A percentile compares a stretch with the other conserved stretches of the same genome.
Conservation (phyloP, 2,329 filamentous ascomycete genomes). For the Ophiostoma perfectum region DNA sequence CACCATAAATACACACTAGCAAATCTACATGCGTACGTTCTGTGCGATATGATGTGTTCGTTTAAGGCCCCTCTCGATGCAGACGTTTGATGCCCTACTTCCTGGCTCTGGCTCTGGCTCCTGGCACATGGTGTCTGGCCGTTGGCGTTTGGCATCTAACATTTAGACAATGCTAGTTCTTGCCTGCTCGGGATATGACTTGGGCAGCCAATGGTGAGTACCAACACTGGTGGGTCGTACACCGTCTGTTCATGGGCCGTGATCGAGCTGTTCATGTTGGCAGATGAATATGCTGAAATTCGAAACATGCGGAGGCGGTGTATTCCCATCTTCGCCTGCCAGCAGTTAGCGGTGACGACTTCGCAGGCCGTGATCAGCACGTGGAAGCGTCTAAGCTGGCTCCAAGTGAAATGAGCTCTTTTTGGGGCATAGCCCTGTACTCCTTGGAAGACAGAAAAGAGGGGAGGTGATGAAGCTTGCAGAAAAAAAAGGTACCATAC, state of each 20-base stretch:
- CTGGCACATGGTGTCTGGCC: background rate
- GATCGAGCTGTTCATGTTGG: background rate
- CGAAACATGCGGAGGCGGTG: conserved; percentile 3
- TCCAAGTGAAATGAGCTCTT: background rate
- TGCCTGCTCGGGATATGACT: background rate
- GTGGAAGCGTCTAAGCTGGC: background rate
- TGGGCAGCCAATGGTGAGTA: background rate
- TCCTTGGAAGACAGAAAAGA: background rate
- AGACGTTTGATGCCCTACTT: background rate
- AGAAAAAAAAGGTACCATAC: background rate
- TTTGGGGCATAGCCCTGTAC: background rate
- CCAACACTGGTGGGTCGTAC: conserved; percentile 6
- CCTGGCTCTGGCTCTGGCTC: background rate
- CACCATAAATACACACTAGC: background rate
- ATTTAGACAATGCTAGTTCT: background rate
- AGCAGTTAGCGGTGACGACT: background rate
- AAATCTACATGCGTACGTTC: background rate
- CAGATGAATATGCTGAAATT: background rate
- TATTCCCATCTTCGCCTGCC: background rate
- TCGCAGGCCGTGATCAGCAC: background rate
- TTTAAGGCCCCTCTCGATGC: background rate
- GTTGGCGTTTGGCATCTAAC: background rate
- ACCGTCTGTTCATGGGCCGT: conserved; percentile 9
- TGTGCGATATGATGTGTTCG: background rate
- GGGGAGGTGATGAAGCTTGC: conserved; percentile 7